phyloP scores from a whole-genome alignment of 148 eudicot genomes.

The Pouteria glomerata region DNA sequence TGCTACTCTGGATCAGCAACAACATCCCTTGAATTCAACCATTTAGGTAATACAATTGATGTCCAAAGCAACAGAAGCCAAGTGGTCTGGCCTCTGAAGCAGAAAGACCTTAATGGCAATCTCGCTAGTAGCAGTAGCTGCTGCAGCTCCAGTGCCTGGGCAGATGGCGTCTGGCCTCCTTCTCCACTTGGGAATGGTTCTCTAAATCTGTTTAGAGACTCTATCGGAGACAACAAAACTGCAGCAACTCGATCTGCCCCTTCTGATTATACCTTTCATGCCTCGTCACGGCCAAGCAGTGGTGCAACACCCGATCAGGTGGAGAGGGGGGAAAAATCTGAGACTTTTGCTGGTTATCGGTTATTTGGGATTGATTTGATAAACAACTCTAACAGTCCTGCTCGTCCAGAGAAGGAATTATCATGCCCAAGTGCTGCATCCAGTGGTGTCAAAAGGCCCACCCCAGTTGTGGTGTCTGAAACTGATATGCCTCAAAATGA shows the following conservation, averaged over 20 bases:
- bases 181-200: constrained; percentile 27
- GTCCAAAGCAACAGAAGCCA: constrained; percentile 24
- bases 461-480: constrained; percentile 13
- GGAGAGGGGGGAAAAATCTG: constrained; percentile 32
- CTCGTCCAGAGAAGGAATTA: constrained; percentile 18
- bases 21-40: constrained; percentile 25
- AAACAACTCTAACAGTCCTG: constrained; percentile 16
- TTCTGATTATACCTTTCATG: constrained; percentile 21
- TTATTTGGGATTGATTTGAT: constrained; percentile 79
- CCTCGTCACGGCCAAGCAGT: constrained; percentile 25
- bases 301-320: constrained; percentile 20
- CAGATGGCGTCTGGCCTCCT: constrained; percentile 35
- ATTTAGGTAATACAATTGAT: constrained; percentile 14
- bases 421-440: constrained; percentile 3
- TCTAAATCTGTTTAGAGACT: constrained; percentile 26
- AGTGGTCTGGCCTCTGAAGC: constrained; percentile 19
- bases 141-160: constrained; percentile 23
- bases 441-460: constrained; percentile 10
- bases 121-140: constrained; percentile 11
- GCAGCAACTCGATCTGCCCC: constrained; percentile 22
- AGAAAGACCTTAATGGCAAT: constrained; percentile 5
- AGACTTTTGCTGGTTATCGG: constrained; percentile 41
- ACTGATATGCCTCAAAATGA: constrained; percentile 21
- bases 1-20: constrained; percentile 46
- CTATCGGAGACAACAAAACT: constrained; percentile 23